Evolutionary conservation across 1,139 yeast genomes (phyloP).

Genomic region (Candida neerlandica): DNA sequence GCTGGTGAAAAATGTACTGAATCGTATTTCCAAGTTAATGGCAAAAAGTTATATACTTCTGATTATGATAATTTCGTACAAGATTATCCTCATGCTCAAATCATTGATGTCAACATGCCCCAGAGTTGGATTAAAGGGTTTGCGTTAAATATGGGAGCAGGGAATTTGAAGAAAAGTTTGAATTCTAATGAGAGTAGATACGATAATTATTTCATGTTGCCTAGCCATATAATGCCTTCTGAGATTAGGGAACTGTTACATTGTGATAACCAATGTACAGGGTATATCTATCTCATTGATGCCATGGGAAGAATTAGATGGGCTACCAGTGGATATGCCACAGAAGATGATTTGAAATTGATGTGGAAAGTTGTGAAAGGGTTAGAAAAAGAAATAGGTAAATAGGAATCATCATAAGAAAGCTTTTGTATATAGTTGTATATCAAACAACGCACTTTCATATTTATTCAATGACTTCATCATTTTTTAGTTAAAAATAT

Average conservation of each 20-base stretch:
- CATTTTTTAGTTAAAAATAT: too few relatives aligned
- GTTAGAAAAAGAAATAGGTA: conserved; percentile 35
- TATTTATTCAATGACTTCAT: too few relatives aligned
- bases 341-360: conserved; percentile 59
- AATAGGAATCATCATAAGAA: not conserved
- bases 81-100: conserved; percentile 57
- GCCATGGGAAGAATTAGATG: conserved; percentile 75
- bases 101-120: conserved; percentile 74
- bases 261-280: conserved; percentile 78
- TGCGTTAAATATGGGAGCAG: conserved; percentile 56
- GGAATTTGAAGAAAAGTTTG: conserved; percentile 43
- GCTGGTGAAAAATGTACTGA: conserved; percentile 73
- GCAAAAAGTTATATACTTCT: conserved; percentile 36
- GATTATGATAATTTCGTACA: conserved; percentile 32
- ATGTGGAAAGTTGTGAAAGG: conserved; percentile 71
- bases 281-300: conserved; percentile 82
- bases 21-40: conserved; percentile 54
- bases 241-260: conserved; percentile 61
- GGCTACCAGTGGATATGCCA: conserved; percentile 88
- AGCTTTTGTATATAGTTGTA: not conserved
- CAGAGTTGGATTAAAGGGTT: conserved; percentile 70
- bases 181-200: conserved; percentile 52
- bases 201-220: conserved; percentile 61
- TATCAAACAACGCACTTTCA: too few relatives aligned
- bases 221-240: conserved; percentile 61